A percentile compares a stretch with the other conserved stretches of the same genome.
These are phyloP conservation scores for Setomelanomma holmii DNA, from an alignment of 2,329 filamentous ascomycete genomes.

Conservation along the genomic window DNA sequence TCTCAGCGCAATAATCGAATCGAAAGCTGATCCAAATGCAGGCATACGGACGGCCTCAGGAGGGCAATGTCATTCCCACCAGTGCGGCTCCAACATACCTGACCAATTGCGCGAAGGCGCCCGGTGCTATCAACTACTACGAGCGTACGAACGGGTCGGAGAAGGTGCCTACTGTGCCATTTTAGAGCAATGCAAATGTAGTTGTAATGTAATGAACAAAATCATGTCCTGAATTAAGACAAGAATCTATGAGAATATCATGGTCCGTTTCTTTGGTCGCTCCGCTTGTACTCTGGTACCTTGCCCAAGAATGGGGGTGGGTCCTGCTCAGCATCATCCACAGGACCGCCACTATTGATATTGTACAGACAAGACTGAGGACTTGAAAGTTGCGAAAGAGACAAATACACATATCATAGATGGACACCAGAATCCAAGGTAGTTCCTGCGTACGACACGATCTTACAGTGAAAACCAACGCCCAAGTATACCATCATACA, in stretches of 20 bases:
- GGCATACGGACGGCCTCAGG: conserved; percentile 63
- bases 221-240: background rate
- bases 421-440: too few species aligned
- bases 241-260: too few species aligned
- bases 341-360: background rate
- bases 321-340: too few species aligned
- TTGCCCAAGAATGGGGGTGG: background rate
- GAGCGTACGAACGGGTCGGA: conserved; percentile 56
- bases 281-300: too few species aligned
- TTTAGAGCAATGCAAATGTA: conserved; percentile 6
- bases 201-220: background rate
- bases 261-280: too few species aligned
- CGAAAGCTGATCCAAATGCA: conserved; percentile 12
- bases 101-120: conserved; percentile 63
- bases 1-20: background rate
- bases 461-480: background rate
- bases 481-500: too few species aligned
- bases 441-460: too few species aligned
- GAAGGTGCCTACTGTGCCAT: conserved; percentile 36
- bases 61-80: conserved; percentile 55
- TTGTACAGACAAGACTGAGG: too few species aligned
- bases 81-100: conserved; percentile 56
- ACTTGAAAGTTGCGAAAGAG: too few species aligned
- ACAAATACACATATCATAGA: too few species aligned
- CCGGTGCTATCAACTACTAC: conserved; percentile 63